These are phyloP conservation scores for Aspergillus sp. DNA, from an alignment of 2,329 filamentous ascomycete species.

Conservation along the genomic window DNA sequence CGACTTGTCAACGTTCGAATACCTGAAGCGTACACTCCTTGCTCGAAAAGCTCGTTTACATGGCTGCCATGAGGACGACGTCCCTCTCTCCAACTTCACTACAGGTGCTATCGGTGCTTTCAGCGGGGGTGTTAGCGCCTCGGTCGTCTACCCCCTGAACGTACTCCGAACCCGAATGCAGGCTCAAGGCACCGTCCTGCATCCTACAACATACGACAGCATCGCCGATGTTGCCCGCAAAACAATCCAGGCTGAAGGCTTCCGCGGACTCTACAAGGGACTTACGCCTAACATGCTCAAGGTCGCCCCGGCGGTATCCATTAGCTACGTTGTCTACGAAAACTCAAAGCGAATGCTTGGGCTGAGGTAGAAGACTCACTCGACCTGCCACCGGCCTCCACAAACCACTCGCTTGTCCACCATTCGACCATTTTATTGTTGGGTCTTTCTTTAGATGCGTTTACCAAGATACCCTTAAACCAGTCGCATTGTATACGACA, in stretches of 20 bases:
- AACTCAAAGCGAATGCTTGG: constrained; percentile 77
- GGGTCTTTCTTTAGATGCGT: constrained; percentile 31
- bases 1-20: constrained; percentile 93
- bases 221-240: constrained; percentile 86
- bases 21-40: constrained; percentile 78
- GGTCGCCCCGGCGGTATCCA: constrained; percentile 92
- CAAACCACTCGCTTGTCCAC: constrained; percentile 4
- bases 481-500: constrained; percentile 24
- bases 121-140: constrained; percentile 88
- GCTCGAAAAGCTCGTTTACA: constrained; percentile 69
- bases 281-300: constrained; percentile 94
- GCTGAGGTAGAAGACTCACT: constrained; percentile 42
- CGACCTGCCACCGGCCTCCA: neutral
- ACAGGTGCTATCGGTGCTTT: constrained; percentile 89
- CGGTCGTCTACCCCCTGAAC: constrained; percentile 94
- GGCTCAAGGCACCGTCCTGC: constrained; percentile 90
- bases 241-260: constrained; percentile 81
- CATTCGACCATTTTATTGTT: constrained; percentile 17
- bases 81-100: constrained; percentile 76
- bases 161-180: constrained; percentile 89
- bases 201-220: constrained; percentile 86
- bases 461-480: constrained; percentile 39
- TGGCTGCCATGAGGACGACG: constrained; percentile 81
- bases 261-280: constrained; percentile 89
- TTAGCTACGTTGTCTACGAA: constrained; percentile 93